These are phyloP conservation scores for Penicillium sclerotigenum DNA, from an alignment of 2,329 filamentous ascomycete species.

Conservation along the genomic window DNA sequence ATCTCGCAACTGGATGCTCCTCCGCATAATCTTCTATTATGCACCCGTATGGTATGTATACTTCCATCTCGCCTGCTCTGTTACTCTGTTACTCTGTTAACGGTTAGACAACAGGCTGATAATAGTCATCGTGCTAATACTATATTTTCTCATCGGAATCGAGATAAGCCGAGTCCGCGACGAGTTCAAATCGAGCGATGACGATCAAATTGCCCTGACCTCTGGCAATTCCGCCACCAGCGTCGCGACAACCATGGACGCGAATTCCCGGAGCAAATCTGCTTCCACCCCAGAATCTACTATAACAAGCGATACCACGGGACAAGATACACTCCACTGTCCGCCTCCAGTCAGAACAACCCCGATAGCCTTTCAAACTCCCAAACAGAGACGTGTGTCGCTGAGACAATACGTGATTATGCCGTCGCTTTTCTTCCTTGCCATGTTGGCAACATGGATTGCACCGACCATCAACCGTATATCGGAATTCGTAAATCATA, in stretches of 20 bases:
- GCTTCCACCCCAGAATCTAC: neutral
- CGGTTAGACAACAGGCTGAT: slow-evolving; percentile 23
- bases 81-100: neutral
- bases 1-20: slow-evolving; percentile 36
- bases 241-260: slow-evolving; percentile 12
- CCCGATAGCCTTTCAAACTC: slow-evolving; percentile 2
- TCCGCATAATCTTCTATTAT: slow-evolving; percentile 38
- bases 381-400: slow-evolving; percentile 31
- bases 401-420: slow-evolving; percentile 41
- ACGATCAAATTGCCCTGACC: slow-evolving; percentile 29
- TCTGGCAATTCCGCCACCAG: slow-evolving; percentile 11
- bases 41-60: slow-evolving; percentile 34
- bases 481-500: slow-evolving; percentile 29
- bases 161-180: slow-evolving; percentile 34
- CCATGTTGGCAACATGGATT: slow-evolving; percentile 37
- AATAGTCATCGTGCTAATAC: slow-evolving; percentile 23
- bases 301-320: slow-evolving; percentile 7
- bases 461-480: slow-evolving; percentile 39
- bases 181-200: slow-evolving; percentile 30
- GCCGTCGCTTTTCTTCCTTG: slow-evolving; percentile 40
- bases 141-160: slow-evolving; percentile 31
- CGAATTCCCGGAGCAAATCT: neutral
- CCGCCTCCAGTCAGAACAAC: neutral
- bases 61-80: neutral
- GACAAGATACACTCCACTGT: neutral